Evolutionary conservation across 805 yeast species (phyloP), one percentile per base, ranked within the genome.

Genomic region (Barnettozyma sp.): DNA sequence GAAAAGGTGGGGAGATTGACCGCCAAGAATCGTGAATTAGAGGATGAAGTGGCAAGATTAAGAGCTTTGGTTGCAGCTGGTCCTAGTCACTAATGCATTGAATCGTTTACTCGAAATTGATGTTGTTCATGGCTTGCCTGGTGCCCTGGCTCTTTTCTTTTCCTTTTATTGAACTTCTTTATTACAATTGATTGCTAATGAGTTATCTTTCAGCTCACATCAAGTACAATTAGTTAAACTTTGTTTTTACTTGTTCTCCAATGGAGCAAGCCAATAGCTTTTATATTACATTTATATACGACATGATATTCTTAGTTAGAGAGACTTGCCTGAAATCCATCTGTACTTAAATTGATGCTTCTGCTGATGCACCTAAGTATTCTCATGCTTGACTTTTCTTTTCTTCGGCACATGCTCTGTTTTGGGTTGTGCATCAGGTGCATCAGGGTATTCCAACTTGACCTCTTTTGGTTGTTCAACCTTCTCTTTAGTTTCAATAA

Each of bases 1-100:
- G 74, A 61, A 17, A 77, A 75, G 58, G 92, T 87, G 36, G 85
- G 78, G 46, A 70, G 59, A 22, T 66, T 88, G 44, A 46, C 80
- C 32, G 55, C 61, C 19, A 77, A 68, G 48, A 87, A 86, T 60
- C 54, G 66, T 30, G 66, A 59, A 7, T 69, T 86, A 47, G 78
- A 71, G 44, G 63, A 62, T 14, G 95, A 87, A 60, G 74, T 86
- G 42, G 58, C 52, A 31, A 67, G 82, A 58, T 68, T 83, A 50
- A 72, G 65, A 58, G 61, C 63, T 34, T 52, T 77, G 46, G 60
- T 78, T 43, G 62, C 52, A 34, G 45, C 35, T 34, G 37, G n/a
- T n/a, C n/a, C 25, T 29, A 27, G 37, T 20, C 40, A 29, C 29
- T 36, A 16, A 30, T 12, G 19, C 23, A 20, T 29, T 29, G 32